Evolutionary conservation across 495 filamentous ascomycete species (phyloP).

Genomic region (Cenococcum geophilum): DNA sequence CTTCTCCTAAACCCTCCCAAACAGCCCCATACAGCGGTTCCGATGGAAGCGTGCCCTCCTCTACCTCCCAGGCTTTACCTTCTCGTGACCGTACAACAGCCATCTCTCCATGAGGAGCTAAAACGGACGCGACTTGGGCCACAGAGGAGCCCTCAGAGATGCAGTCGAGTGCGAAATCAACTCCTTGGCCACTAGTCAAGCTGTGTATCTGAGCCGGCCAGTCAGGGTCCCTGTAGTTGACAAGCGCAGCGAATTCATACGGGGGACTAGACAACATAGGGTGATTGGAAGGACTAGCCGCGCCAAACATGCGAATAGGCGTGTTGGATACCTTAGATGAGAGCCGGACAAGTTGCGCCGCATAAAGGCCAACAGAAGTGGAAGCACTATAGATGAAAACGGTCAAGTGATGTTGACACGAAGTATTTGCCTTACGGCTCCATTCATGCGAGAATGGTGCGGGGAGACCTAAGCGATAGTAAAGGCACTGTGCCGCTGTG

Average conservation of each 20-base stretch:
- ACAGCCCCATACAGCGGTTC: constrained; percentile 41
- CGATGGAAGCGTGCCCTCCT: constrained; percentile 20
- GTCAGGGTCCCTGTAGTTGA: constrained; percentile 52
- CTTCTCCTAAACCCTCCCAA: constrained; percentile 42
- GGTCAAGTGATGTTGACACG: not conserved
- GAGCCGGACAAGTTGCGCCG: constrained; percentile 37
- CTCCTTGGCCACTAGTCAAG: constrained; percentile 26
- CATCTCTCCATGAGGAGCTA: constrained; percentile 19
- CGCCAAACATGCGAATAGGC: constrained; percentile 35
- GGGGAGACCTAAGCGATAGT: constrained; percentile 34
- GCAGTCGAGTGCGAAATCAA: constrained; percentile 39
- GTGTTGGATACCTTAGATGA: constrained; percentile 20
- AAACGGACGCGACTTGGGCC: constrained; percentile 8
- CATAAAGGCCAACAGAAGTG: constrained; percentile 40
- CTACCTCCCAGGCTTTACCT: constrained; percentile 32
- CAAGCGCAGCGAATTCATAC: constrained; percentile 45
- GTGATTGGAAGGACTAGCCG: constrained; percentile 33
- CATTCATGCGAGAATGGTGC: constrained; percentile 31
- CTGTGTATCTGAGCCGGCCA: constrained; percentile 48
- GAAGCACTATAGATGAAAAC: constrained; percentile 43
- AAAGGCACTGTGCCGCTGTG: constrained; percentile 38
- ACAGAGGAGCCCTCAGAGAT: constrained; percentile 39
- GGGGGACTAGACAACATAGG: constrained; percentile 27
- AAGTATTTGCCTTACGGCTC: not conserved
- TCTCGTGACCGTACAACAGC: constrained; percentile 36